A percentile compares a stretch with the other conserved stretches of the same genome.
These are phyloP conservation scores for Lentithecium fluviatile DNA, from an alignment of 495 filamentous ascomycete genomes.

Conservation along the genomic window DNA sequence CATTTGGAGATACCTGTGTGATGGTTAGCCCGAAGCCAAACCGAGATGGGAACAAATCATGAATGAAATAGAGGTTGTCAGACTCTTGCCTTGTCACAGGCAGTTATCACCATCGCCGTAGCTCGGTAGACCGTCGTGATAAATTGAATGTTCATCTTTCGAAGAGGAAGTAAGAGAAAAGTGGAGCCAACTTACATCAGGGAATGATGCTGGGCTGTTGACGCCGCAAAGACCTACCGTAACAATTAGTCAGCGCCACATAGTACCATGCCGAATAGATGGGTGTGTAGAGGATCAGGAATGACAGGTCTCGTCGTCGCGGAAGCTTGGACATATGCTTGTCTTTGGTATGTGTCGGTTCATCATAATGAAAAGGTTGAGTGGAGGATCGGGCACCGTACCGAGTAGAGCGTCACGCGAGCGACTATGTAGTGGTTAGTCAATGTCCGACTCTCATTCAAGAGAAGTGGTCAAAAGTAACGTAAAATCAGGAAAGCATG, in stretches of 20 bases:
- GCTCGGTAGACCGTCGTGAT: conserved; percentile 99
- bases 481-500: conserved; percentile 53
- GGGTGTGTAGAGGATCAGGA: conserved; percentile 18
- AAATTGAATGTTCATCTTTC: conserved; percentile 69
- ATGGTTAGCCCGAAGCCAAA: background rate
- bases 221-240: background rate
- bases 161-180: background rate
- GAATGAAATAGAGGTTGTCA: conserved; percentile 4
- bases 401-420: conserved; percentile 63
- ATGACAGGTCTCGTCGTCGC: conserved; percentile 61
- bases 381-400: background rate
- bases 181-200: conserved; percentile 4
- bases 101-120: conserved; percentile 82
- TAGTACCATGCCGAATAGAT: background rate
- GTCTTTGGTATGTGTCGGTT: conserved; percentile 64
- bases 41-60: background rate
- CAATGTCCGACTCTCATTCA: conserved; percentile 50
- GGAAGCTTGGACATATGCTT: conserved; percentile 84
- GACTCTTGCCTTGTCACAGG: conserved; percentile 75
- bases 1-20: background rate
- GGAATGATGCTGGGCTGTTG: background rate
- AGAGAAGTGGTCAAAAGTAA: too few relatives aligned
- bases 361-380: conserved; percentile 54
- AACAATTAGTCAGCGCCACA: conserved; percentile 22
- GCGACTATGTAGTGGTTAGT: conserved; percentile 67